These are phyloP conservation scores for Curvularia sp. DNA, from an alignment of 2,329 filamentous ascomycete species.

Conservation along the genomic window DNA sequence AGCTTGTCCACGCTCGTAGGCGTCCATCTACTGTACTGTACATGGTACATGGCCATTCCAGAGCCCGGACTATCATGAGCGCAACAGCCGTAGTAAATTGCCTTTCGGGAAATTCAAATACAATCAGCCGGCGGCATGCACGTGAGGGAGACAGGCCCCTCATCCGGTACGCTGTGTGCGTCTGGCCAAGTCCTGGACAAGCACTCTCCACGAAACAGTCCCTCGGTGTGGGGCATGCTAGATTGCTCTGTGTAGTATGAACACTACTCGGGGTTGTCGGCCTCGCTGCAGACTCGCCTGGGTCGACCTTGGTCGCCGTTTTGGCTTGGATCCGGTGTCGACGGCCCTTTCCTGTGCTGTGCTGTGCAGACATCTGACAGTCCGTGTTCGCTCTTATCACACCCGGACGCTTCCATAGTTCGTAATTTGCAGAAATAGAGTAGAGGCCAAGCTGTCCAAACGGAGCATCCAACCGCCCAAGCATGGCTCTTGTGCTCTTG, in stretches of 20 bases:
- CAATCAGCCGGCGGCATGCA: constrained; percentile 1
- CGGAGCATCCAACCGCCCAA: background rate
- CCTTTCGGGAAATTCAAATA: background rate
- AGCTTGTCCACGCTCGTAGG: background rate
- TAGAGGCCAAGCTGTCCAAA: background rate
- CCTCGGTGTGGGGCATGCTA: background rate
- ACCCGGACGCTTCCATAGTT: background rate
- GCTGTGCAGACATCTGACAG: background rate
- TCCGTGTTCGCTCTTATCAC: background rate
- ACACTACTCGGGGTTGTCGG: background rate
- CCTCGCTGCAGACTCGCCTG: background rate
- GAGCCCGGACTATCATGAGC: constrained; percentile 1
- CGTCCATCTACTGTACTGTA: background rate
- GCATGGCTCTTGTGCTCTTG: background rate
- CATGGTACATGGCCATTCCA: background rate
- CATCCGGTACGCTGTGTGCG: background rate
- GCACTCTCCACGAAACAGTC: background rate
- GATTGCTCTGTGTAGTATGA: background rate
- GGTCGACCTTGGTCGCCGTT: background rate
- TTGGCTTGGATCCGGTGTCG: background rate
- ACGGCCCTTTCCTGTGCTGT: background rate
- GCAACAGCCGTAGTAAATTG: background rate
- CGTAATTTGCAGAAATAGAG: background rate
- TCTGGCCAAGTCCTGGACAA: background rate
- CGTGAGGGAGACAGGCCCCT: background rate